Base-by-base conservation (phyloP, 208 protist genomes). In the Herpetomonas muscarum region DNA sequence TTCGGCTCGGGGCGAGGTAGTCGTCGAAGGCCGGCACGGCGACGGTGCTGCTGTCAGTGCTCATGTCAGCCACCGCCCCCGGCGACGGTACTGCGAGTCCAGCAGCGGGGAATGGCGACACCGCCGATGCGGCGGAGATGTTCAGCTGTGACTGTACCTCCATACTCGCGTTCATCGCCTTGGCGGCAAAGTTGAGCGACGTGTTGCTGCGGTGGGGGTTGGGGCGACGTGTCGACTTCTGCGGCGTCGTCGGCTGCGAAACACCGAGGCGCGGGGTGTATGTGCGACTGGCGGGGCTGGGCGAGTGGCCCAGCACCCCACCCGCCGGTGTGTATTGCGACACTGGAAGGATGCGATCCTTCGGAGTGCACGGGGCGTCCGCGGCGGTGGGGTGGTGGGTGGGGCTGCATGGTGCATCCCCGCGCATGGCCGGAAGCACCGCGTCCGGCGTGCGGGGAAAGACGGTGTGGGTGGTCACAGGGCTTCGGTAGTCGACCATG, bases 1-100 rank as follows among this genome's bases (percentile, higher is more conserved):
- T 89, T 15, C 77, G 75, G 52, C 73, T 89, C 1, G 81, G 81
- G 10, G 68, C 41, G 30, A 88, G 70, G 61, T 79, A 65, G 67
- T 88, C 81, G 19, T 73, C 28, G n/a, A 30, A 31, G 21, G 28
- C 49, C 37, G 36, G 29, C 61, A 22, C 53, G 6, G 53, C 39
- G 30, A 42, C 12, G 15, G 30, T 24, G 9, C 13, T 13, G 34
- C 34, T 13, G 6, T 39, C 34, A 39, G 34, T 17, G 34, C 34
- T 6, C 6, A 21, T 5, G 6, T 47, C 42, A 22, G n/a, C 21
- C 42, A 24, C 42, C n/a, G 6, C 21, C 42, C 42, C n/a, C n/a
- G 6, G n/a, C n/a, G 12, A 47, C n/a, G 42, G 12, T 17, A 9
- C n/a, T n/a, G 21, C 6, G n/a, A n/a, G 6, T 6, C 42, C 42